Evolutionary conservation across 2,329 filamentous ascomycete genomes (phyloP).

Genomic region (Orbilia javanica): DNA sequence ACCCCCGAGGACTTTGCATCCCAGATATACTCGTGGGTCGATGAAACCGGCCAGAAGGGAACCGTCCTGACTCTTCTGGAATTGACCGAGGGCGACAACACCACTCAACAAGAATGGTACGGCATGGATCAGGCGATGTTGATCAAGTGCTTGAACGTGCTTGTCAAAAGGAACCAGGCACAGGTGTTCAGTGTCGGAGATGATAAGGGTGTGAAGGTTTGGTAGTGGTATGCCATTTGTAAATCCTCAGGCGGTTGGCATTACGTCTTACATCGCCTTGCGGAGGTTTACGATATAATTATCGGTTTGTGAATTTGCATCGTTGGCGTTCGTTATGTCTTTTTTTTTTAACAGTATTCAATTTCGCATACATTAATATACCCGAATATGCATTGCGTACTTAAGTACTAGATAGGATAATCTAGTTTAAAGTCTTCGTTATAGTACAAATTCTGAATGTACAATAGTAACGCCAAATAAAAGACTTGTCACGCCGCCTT

Average conservation of each 20-base stretch:
- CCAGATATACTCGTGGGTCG: slow-evolving; percentile 79
- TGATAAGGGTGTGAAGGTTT: slow-evolving; percentile 95
- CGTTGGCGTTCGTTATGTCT: slow-evolving; percentile 3
- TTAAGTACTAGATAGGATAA: too few relatives aligned
- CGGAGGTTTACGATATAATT: background rate
- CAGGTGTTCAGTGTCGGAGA: slow-evolving; percentile 88
- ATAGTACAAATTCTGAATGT: slow-evolving; percentile 18
- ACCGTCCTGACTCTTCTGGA: slow-evolving; percentile 93
- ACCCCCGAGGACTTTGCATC: slow-evolving; percentile 91
- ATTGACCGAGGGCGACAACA: slow-evolving; percentile 86
- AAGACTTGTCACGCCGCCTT: slow-evolving; percentile 1
- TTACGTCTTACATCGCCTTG: background rate
- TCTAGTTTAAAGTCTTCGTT: slow-evolving; percentile 3
- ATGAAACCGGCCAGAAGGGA: slow-evolving; percentile 82
- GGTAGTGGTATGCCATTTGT: slow-evolving; percentile 65
- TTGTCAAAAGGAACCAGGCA: slow-evolving; percentile 90
- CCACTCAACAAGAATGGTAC: slow-evolving; percentile 80
- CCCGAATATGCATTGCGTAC: slow-evolving; percentile 28
- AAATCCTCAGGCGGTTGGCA: background rate
- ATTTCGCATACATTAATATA: slow-evolving; percentile 21
- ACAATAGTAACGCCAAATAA: slow-evolving; percentile 37
- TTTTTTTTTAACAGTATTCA: background rate
- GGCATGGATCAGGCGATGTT: slow-evolving; percentile 88
- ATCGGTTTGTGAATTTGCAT: slow-evolving; percentile 1
- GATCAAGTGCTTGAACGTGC: slow-evolving; percentile 79